These are phyloP conservation scores for Boletus reticuloceps DNA, from an alignment of 768 basidiomycete genomes.

Conservation along the genomic window DNA sequence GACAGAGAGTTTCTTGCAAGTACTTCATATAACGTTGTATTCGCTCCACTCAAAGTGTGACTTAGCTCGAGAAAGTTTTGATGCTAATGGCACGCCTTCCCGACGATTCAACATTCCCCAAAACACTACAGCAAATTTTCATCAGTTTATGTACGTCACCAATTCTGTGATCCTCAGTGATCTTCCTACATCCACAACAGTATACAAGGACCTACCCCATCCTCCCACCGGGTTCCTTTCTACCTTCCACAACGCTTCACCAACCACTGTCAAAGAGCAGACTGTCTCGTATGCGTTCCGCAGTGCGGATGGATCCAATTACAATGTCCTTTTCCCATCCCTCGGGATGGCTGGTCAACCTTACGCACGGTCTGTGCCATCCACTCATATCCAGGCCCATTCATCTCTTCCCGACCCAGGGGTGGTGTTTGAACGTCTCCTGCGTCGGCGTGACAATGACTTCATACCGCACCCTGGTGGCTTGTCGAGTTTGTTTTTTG, in stretches of 20 bases:
- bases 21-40: conserved; percentile 3
- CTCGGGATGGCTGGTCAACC: conserved; percentile 61
- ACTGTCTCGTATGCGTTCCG: conserved; percentile 51
- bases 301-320: conserved; percentile 58
- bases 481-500: conserved; percentile 72
- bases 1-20: conserved; percentile 62
- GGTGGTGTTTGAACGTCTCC: conserved; percentile 68
- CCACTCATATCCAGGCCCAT: conserved; percentile 39
- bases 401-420: conserved; percentile 60
- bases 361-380: conserved; percentile 66
- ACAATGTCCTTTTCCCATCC: conserved; percentile 52
- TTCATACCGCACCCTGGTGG: conserved; percentile 63
- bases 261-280: neutral
- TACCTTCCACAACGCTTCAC: conserved; percentile 6
- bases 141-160: conserved; percentile 57
- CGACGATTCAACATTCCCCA: conserved; percentile 26
- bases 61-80: conserved; percentile 62
- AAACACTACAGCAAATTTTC: conserved; percentile 45
- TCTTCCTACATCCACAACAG: conserved; percentile 31
- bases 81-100: conserved; percentile 55
- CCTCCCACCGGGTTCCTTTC: conserved; percentile 58
- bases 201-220: conserved; percentile 80
- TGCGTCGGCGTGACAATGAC: conserved; percentile 37
- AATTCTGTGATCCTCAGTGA: neutral
- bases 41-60: conserved; percentile 4